A percentile compares a stretch with the other conserved stretches of the same genome.
Evolutionary conservation across 192 early-diverging fungal genomes (phyloP).

Genomic region (Podochytrium sp.): DNA sequence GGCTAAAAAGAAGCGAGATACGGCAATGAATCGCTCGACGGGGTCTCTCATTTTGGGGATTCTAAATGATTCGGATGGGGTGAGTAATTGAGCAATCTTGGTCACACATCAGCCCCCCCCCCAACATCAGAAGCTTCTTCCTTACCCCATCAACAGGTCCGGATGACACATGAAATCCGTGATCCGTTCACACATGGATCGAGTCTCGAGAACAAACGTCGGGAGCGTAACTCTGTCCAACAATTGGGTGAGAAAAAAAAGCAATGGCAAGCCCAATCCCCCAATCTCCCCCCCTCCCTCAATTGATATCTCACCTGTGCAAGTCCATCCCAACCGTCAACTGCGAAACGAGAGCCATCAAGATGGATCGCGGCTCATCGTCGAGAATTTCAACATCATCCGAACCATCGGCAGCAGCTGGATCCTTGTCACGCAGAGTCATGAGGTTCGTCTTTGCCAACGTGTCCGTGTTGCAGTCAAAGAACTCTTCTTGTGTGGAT

Average conservation of each 20-base stretch:
- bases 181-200: slow-evolving; percentile 92
- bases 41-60: slow-evolving; percentile 64
- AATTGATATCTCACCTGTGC: slow-evolving; percentile 52
- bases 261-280: not conserved
- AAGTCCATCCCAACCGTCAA: slow-evolving; percentile 89
- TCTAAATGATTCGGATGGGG: slow-evolving; percentile 2
- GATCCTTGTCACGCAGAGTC: too few relatives aligned
- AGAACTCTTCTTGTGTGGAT: too few relatives aligned
- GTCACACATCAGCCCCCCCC: too few relatives aligned
- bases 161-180: slow-evolving; percentile 91
- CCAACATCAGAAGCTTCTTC: too few relatives aligned
- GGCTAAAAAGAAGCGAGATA: slow-evolving; percentile 72
- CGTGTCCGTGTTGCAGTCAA: too few relatives aligned
- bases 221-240: slow-evolving; percentile 81
- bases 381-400: slow-evolving; percentile 77
- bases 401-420: too few relatives aligned
- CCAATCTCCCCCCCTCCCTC: not conserved
- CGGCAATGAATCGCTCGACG: slow-evolving; percentile 68
- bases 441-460: too few relatives aligned
- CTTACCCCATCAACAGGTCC: slow-evolving; percentile 60
- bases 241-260: not conserved
- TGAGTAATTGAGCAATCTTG: too few relatives aligned
- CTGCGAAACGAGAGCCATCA: slow-evolving; percentile 87
- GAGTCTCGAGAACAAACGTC: slow-evolving; percentile 92
- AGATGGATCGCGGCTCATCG: slow-evolving; percentile 78